phyloP scores from a whole-genome alignment of 2,329 filamentous ascomycete genomes.

The Clonostachys chloroleuca region DNA sequence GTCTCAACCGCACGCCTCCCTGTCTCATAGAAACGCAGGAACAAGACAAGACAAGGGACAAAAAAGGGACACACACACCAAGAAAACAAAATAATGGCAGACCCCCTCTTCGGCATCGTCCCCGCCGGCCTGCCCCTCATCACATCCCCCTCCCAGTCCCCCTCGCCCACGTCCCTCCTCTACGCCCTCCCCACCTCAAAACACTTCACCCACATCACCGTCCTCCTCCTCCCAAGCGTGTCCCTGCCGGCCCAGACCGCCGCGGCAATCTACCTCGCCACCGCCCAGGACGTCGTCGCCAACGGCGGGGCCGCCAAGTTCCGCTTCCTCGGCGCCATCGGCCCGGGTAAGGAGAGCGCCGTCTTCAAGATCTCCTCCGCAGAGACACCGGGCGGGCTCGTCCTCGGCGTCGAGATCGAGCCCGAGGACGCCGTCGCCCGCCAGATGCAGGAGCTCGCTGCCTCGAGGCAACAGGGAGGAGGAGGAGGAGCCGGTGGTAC shows the following conservation, averaged over 20 bases:
- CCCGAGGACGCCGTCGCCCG: conserved; percentile 65
- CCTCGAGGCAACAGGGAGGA: conserved; percentile 15
- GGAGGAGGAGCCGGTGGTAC: conserved; percentile 9
- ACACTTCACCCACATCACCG: conserved; percentile 75
- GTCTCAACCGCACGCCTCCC: no score
- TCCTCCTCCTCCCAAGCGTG: conserved; percentile 81
- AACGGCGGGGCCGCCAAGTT: conserved; percentile 54
- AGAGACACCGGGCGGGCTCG: conserved; percentile 34
- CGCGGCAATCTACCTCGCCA: conserved; percentile 81
- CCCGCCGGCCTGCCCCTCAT: conserved; percentile 56
- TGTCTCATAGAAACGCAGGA: no score
- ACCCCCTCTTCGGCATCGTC: conserved; percentile 53
- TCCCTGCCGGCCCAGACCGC: conserved; percentile 70
- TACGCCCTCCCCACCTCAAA: conserved; percentile 43
- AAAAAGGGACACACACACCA: no score
- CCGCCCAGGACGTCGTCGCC: conserved; percentile 38
- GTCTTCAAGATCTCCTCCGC: conserved; percentile 68
- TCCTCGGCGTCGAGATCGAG: conserved; percentile 81
- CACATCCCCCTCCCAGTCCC: conserved; percentile 46
- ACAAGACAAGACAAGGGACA: no score
- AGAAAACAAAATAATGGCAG: conserved; percentile 24
- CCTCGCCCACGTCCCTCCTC: conserved; percentile 49
- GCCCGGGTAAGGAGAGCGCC: conserved; percentile 84
- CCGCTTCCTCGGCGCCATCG: conserved; percentile 83
- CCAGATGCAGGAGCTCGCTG: conserved; percentile 57